A percentile compares a stretch with the other conserved stretches of the same genome.
These are phyloP conservation scores for Talaromyces nanjingensis DNA, from an alignment of 495 filamentous ascomycete genomes.

Conservation along the genomic window DNA sequence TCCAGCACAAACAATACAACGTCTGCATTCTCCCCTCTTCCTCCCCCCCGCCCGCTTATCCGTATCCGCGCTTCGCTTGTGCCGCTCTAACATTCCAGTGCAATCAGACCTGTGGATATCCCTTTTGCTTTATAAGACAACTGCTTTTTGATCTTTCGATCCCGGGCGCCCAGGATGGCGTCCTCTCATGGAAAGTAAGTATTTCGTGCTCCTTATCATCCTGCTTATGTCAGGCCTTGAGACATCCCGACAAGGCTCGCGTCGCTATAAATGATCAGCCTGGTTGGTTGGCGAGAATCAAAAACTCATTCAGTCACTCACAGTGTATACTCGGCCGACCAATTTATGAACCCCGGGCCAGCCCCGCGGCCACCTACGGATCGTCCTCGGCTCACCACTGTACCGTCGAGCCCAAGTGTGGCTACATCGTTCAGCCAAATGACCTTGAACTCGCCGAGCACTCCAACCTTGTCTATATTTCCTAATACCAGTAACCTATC, in stretches of 20 bases:
- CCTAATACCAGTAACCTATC: slow-evolving; percentile 59
- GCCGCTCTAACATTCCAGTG: slow-evolving; percentile 2
- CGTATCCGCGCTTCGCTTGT: not conserved
- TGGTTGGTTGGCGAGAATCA: not conserved
- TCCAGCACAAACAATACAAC: not conserved
- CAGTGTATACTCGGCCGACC: slow-evolving; percentile 58
- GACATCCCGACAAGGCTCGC: not conserved
- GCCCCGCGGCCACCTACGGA: slow-evolving; percentile 85
- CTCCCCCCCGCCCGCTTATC: not conserved
- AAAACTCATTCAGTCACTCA: slow-evolving; percentile 5
- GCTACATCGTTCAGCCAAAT: slow-evolving; percentile 75
- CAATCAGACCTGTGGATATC: not conserved
- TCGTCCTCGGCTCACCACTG: slow-evolving; percentile 67
- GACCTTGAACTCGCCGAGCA: slow-evolving; percentile 61
- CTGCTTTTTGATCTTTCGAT: not conserved
- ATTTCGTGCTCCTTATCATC: not conserved
- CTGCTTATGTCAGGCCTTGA: not conserved
- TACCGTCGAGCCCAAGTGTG: slow-evolving; percentile 57
- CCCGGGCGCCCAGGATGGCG: slow-evolving; percentile 13
- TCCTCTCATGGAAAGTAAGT: slow-evolving; percentile 39
- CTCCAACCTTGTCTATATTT: slow-evolving; percentile 49
- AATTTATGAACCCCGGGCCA: slow-evolving; percentile 96
- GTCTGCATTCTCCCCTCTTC: slow-evolving; percentile 1
- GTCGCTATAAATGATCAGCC: not conserved
- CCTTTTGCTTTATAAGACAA: not conserved